Percentiles rank a stretch among this genome's conserved stretches.
phyloP scores from a whole-genome alignment of 345 rosid genomes.

The Dovyalis caffra region DNA sequence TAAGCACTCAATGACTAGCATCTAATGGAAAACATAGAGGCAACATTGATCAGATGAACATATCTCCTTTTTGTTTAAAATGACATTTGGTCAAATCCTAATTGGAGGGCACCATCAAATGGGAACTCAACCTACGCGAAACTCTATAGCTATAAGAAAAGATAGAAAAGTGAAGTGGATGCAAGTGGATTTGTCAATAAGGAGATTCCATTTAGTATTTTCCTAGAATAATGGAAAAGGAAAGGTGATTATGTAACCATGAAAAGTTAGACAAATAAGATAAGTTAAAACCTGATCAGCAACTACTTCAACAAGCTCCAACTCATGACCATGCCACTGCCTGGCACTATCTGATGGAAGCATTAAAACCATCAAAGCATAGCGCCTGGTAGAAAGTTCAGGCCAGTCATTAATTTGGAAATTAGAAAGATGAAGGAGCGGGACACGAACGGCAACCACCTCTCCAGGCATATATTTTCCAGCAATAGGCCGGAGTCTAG shows the following conservation, averaged over 20 bases:
- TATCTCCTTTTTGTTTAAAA: not conserved
- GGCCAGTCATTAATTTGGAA: constrained; percentile 99
- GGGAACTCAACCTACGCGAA: not conserved
- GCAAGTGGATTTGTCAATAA: not conserved
- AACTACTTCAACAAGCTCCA: constrained; percentile 98
- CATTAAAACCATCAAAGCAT: constrained; percentile 97
- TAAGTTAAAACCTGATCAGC: constrained; percentile 80
- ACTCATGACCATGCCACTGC: constrained; percentile 96
- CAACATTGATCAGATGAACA: not conserved
- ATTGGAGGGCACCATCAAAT: not conserved
- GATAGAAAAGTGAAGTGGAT: not conserved
- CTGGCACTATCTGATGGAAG: constrained; percentile 98
- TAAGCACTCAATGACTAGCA: not conserved
- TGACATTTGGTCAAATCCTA: not conserved
- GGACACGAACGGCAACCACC: constrained; percentile 95
- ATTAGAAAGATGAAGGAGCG: constrained; percentile 91
- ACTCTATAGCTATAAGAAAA: not conserved
- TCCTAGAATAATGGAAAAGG: not conserved
- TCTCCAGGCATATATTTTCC: constrained; percentile 87
- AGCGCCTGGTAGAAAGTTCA: constrained; percentile 89
- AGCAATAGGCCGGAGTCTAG: constrained; percentile 75
- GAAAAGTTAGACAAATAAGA: constrained; percentile 1
- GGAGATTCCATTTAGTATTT: not conserved
- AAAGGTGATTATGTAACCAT: not conserved
- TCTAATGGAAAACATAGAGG: not conserved